Evolutionary conservation across 1,284 basidiomycete species (phyloP).

Genomic region (Volvariella surrecta): DNA sequence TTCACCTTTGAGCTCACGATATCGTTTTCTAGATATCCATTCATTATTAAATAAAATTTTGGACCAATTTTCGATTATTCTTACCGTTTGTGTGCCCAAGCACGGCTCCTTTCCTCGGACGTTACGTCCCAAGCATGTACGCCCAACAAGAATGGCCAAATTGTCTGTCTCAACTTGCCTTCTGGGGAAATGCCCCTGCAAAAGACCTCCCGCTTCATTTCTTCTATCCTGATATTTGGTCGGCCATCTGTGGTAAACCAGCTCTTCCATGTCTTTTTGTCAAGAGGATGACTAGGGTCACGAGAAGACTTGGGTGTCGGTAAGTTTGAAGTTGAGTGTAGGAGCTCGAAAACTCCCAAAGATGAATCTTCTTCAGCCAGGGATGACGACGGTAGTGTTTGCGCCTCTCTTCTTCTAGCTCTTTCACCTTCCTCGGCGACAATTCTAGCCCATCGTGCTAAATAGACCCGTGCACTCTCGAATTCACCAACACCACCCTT

Average conservation of each 20-base stretch:
- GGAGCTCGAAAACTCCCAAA: constrained; percentile 83
- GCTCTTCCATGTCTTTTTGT: constrained; percentile 56
- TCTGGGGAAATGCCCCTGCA: constrained; percentile 55
- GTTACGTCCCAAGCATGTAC: constrained; percentile 76
- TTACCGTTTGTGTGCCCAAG: constrained; percentile 62
- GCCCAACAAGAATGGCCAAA: constrained; percentile 90
- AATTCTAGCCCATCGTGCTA: constrained; percentile 93
- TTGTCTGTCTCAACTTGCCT: constrained; percentile 49
- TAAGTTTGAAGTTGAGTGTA: constrained; percentile 71
- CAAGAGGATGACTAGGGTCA: constrained; percentile 64
- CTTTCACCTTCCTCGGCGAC: constrained; percentile 95
- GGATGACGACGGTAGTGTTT: constrained; percentile 43
- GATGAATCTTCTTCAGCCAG: constrained; percentile 55
- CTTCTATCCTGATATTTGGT: constrained; percentile 56
- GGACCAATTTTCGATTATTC: constrained; percentile 9
- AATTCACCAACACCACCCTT: constrained; percentile 88
- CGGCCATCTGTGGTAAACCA: constrained; percentile 70
- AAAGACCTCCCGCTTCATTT: constrained; percentile 72
- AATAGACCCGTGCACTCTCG: constrained; percentile 91
- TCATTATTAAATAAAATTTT: constrained; percentile 1
- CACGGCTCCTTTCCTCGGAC: constrained; percentile 38
- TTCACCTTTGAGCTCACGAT: constrained; percentile 60
- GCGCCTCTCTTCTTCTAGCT: constrained; percentile 69
- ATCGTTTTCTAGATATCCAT: constrained; percentile 44
- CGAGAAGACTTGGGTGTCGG: constrained; percentile 70